Evolutionary conservation across 495 filamentous ascomycete species (phyloP).

Genomic region (Immersiella caudata): DNA sequence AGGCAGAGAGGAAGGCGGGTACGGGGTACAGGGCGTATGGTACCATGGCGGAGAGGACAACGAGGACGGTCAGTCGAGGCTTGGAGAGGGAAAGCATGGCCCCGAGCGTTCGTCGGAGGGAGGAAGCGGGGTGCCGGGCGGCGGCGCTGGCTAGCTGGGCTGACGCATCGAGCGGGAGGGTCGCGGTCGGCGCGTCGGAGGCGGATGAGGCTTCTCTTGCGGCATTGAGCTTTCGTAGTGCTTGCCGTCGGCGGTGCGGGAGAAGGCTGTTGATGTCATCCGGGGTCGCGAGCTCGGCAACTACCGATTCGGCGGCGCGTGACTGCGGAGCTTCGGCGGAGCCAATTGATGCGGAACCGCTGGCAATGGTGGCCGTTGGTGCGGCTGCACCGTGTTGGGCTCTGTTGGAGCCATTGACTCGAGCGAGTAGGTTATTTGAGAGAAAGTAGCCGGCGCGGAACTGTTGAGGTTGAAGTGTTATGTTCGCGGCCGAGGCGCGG

Average conservation of each 20-base stretch:
- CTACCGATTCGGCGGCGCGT: background rate
- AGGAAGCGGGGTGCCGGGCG: constrained; percentile 64
- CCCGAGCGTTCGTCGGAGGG: constrained; percentile 75
- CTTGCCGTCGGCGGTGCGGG: constrained; percentile 49
- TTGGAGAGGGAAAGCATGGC: constrained; percentile 91
- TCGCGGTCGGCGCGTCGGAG: constrained; percentile 27
- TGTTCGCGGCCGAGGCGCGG: constrained; percentile 22
- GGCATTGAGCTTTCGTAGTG: constrained; percentile 33
- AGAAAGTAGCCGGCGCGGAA: constrained; percentile 46
- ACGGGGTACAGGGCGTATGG: constrained; percentile 93
- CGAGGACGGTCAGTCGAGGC: constrained; percentile 87
- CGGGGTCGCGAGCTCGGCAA: constrained; percentile 5
- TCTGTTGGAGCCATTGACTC: constrained; percentile 29
- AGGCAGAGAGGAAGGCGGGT: constrained; percentile 70
- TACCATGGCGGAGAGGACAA: constrained; percentile 87
- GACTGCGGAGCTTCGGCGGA: constrained; percentile 4
- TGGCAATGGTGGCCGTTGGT: constrained; percentile 13
- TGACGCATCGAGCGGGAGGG: constrained; percentile 79
- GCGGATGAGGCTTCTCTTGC: constrained; percentile 11
- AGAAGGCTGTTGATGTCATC: constrained; percentile 31
- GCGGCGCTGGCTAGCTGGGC: constrained; percentile 75
- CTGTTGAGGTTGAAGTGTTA: constrained; percentile 24
- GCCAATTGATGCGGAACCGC: constrained; percentile 20
- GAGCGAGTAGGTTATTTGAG: constrained; percentile 42
- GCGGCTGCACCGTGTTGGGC: constrained; percentile 7